phyloP scores from a whole-genome alignment of 306 rosid species.

The Vicia faba region DNA sequence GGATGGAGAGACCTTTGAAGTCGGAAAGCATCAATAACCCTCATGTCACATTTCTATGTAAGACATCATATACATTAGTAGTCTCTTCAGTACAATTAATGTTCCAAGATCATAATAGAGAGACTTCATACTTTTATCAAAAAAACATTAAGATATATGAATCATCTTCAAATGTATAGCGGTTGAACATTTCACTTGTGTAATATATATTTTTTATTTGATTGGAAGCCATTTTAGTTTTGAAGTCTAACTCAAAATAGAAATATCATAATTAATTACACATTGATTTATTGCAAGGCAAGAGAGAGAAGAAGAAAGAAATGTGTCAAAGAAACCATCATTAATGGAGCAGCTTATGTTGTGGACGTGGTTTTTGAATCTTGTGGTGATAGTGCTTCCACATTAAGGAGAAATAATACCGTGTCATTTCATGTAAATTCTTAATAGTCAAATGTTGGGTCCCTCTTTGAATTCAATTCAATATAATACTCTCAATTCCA shows the following conservation, averaged over 20 bases:
- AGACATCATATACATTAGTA: too few relatives aligned
- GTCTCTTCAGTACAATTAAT: too few relatives aligned
- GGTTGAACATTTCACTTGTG: not conserved
- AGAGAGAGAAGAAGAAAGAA: constrained; percentile 27
- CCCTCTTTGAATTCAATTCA: constrained; percentile 31
- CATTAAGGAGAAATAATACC: constrained; percentile 7
- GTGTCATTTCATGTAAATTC: constrained; percentile 34
- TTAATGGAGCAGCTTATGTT: constrained; percentile 27
- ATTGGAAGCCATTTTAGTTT: constrained; percentile 26
- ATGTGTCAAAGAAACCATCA: constrained; percentile 25
- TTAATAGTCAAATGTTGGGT: constrained; percentile 41
- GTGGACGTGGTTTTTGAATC: constrained; percentile 16
- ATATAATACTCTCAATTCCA: not conserved
- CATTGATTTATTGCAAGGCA: not conserved
- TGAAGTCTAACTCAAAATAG: constrained; percentile 24
- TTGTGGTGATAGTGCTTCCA: constrained; percentile 42
- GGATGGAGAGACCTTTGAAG: too few relatives aligned
- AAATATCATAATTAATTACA: not conserved
- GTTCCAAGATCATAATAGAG: too few relatives aligned
- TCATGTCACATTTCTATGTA: too few relatives aligned
- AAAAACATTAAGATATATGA: too few relatives aligned
- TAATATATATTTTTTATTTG: not conserved
- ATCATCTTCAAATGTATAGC: too few relatives aligned
- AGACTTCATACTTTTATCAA: too few relatives aligned
- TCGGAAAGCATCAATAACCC: too few relatives aligned